phyloP scores from a whole-genome alignment of 192 early-diverging fungal species.

The Coemansia aciculifera region DNA sequence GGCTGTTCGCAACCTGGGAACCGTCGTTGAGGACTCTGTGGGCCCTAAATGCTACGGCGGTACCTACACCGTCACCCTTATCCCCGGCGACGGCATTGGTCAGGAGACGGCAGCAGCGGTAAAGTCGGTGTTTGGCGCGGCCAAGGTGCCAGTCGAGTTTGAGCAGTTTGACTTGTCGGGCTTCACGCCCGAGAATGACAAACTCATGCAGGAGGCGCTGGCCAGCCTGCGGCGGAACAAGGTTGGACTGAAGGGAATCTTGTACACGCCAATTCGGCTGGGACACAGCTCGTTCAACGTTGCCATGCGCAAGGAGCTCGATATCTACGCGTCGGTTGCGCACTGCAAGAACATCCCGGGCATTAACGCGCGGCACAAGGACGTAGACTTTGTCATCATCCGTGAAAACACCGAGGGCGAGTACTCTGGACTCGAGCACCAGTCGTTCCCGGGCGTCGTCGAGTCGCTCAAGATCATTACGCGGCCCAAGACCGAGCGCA shows the following conservation, averaged over 20 bases:
- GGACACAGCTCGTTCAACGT: conserved; percentile 98
- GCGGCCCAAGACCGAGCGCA: conserved; percentile 95
- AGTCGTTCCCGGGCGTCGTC: conserved; percentile 96
- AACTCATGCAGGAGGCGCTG: conserved; percentile 83
- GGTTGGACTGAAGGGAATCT: conserved; percentile 94
- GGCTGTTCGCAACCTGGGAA: conserved; percentile 47
- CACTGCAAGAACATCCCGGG: conserved; percentile 89
- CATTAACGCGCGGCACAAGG: conserved; percentile 83
- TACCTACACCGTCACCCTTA: conserved; percentile 92
- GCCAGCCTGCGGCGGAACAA: conserved; percentile 92
- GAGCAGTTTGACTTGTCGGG: conserved; percentile 97
- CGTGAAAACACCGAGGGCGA: conserved; percentile 99
- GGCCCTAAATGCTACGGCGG: conserved; percentile 81
- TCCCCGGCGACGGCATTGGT: conserved; percentile 98
- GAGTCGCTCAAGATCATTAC: conserved; percentile 99
- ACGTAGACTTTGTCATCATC: conserved; percentile 98
- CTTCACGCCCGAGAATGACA: conserved; percentile 80
- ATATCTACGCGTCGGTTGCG: conserved; percentile 96
- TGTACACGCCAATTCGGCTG: conserved; percentile 83
- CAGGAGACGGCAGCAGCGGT: conserved; percentile 88
- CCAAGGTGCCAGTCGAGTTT: conserved; percentile 92
- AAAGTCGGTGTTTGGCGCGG: conserved; percentile 92
- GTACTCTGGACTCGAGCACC: conserved; percentile 98
- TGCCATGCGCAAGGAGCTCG: conserved; percentile 93
- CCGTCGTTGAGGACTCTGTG: conserved; percentile 48